Evolutionary conservation across 768 basidiomycete species (phyloP).

Genomic region (Paxillus rubicundulus): DNA sequence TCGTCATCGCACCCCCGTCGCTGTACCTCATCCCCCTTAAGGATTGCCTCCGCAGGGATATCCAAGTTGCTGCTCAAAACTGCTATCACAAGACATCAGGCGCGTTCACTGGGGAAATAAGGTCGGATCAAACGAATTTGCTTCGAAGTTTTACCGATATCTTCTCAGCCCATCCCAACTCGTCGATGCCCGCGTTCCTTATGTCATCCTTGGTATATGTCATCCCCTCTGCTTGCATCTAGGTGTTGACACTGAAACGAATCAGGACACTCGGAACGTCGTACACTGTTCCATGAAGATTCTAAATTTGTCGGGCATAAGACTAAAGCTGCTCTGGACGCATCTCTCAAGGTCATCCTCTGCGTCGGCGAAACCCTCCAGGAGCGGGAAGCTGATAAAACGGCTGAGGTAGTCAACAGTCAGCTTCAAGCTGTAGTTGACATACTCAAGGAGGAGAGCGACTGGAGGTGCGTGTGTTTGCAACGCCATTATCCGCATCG

Average conservation of each 20-base stretch:
- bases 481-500: not conserved
- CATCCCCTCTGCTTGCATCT: not conserved
- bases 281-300: conserved; percentile 87
- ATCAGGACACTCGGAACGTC: conserved; percentile 92
- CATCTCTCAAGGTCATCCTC: conserved; percentile 81
- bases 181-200: conserved; percentile 80
- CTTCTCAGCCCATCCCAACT: conserved; percentile 72
- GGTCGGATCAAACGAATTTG: conserved; percentile 42
- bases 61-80: conserved; percentile 90
- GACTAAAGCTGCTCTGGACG: conserved; percentile 77
- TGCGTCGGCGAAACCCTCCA: conserved; percentile 94
- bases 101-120: conserved; percentile 97
- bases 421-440: conserved; percentile 79
- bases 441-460: conserved; percentile 48
- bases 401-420: conserved; percentile 72
- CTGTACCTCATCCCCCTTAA: conserved; percentile 81
- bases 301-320: conserved; percentile 82
- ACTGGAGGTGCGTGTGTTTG: conserved; percentile 72
- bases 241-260: not conserved
- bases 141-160: not conserved
- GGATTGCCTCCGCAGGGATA: conserved; percentile 56
- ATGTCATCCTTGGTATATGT: conserved; percentile 81
- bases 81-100: conserved; percentile 79
- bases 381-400: conserved; percentile 79
- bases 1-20: conserved; percentile 89